Conservation (phyloP, 2,329 filamentous ascomycete genomes). For the Thermomyces lanuginosus region DNA sequence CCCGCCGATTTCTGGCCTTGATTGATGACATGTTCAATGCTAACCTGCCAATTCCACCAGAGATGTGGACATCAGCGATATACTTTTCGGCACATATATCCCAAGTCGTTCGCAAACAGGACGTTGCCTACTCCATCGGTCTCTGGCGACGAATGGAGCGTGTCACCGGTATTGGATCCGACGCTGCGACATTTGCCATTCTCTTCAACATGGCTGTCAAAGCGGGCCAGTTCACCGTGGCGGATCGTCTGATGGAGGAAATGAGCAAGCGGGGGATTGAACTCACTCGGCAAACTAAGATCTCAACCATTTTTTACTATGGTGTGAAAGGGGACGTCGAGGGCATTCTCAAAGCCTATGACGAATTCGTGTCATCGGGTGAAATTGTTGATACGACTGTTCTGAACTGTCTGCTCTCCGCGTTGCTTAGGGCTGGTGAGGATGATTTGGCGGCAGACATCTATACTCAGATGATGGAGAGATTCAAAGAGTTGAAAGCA, state of each 20-base stretch:
- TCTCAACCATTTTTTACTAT: constrained; percentile 68
- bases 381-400: constrained; percentile 79
- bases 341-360: constrained; percentile 61
- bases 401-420: constrained; percentile 70
- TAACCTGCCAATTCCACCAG: constrained; percentile 48
- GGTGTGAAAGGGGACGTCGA: constrained; percentile 59
- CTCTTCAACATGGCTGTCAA: constrained; percentile 80
- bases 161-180: constrained; percentile 45
- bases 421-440: constrained; percentile 62
- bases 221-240: constrained; percentile 65
- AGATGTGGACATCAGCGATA: constrained; percentile 74
- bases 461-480: constrained; percentile 66
- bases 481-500: constrained; percentile 29
- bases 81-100: constrained; percentile 61
- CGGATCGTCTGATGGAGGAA: constrained; percentile 70
- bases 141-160: constrained; percentile 87
- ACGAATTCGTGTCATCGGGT: constrained; percentile 63
- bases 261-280: constrained; percentile 53
- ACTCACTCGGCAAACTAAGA: constrained; percentile 65
- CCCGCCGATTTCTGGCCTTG: constrained; percentile 61
- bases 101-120: constrained; percentile 37
- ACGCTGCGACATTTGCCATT: constrained; percentile 79
- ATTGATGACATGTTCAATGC: constrained; percentile 66
- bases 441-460: constrained; percentile 60
- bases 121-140: constrained; percentile 53